A percentile compares a stretch with the other conserved stretches of the same genome.
phyloP scores from a whole-genome alignment of 306 rosid genomes.

The Amphicarpaea edgeworthii region DNA sequence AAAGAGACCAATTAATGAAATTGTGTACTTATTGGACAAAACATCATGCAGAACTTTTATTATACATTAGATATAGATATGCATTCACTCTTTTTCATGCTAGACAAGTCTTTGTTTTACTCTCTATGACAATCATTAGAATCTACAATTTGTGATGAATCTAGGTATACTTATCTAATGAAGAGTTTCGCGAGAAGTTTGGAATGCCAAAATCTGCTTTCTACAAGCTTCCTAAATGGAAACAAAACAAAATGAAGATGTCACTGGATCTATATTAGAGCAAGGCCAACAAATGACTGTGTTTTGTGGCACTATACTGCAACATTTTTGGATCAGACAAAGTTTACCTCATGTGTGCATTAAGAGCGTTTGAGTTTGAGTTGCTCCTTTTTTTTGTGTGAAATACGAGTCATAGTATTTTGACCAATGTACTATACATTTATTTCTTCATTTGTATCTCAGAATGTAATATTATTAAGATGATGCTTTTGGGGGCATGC shows the following conservation, averaged over 20 bases:
- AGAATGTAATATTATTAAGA: background rate
- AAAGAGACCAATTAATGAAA: constrained; percentile 22
- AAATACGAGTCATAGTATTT: constrained; percentile 15
- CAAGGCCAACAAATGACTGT: constrained; percentile 29
- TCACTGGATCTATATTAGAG: constrained; percentile 71
- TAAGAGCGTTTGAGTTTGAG: constrained; percentile 40
- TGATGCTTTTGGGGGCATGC: background rate
- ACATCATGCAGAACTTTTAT: background rate
- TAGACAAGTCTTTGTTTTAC: background rate
- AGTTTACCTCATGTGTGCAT: constrained; percentile 23
- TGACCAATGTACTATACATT: background rate
- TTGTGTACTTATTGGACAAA: background rate
- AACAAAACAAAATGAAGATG: constrained; percentile 94
- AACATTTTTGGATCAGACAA: constrained; percentile 25
- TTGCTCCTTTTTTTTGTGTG: constrained; percentile 39
- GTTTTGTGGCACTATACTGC: constrained; percentile 28
- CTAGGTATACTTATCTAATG: constrained; percentile 81
- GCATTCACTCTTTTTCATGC: constrained; percentile 1
- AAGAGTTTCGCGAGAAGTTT: constrained; percentile 81
- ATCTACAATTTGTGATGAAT: constrained; percentile 46
- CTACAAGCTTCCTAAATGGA: constrained; percentile 90
- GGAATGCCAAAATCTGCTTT: constrained; percentile 71
- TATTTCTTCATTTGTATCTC: constrained; percentile 32
- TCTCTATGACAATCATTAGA: background rate
- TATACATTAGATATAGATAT: constrained; percentile 15